Conservation (phyloP, 2,329 filamentous ascomycete species). For the Fusarium camptoceras region DNA sequence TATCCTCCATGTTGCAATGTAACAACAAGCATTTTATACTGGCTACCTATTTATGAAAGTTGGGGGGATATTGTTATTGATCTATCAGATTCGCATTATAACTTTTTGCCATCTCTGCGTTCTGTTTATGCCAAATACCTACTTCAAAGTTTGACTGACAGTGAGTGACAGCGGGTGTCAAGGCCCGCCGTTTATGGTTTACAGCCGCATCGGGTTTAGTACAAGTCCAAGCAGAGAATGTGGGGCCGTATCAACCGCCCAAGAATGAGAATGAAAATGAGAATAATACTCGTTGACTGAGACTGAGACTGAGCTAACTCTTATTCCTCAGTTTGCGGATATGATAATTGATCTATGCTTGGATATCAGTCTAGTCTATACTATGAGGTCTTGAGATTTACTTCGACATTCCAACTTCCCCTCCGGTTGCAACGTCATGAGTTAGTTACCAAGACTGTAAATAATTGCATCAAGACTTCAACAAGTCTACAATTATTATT, state of each 20-base stretch:
- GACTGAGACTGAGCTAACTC: not conserved
- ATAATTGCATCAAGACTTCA: not conserved
- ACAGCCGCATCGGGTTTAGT: constrained; percentile 17
- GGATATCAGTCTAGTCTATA: not conserved
- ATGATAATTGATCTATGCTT: not conserved
- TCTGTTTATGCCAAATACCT: not conserved
- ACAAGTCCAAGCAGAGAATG: constrained; percentile 11
- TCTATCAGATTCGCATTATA: not conserved
- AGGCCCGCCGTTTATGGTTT: constrained; percentile 9
- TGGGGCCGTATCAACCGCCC: constrained; percentile 8
- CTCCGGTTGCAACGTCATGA: not conserved
- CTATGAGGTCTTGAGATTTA: not conserved
- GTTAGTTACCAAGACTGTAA: not conserved
- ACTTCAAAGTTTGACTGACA: not conserved
- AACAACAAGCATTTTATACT: not conserved
- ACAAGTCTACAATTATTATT: not conserved
- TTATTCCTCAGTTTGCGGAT: not conserved
- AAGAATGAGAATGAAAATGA: constrained; percentile 4
- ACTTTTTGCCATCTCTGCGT: not conserved
- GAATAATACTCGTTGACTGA: not conserved
- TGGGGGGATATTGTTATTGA: too few species aligned
- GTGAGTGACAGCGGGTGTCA: constrained; percentile 8
- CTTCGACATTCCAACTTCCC: not conserved
- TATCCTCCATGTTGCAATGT: not conserved
- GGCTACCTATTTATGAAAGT: not conserved